Percentiles rank a stretch among this genome's conserved stretches.
phyloP scores from a whole-genome alignment of 2,329 filamentous ascomycete species.

The Aspergillus sp. region DNA sequence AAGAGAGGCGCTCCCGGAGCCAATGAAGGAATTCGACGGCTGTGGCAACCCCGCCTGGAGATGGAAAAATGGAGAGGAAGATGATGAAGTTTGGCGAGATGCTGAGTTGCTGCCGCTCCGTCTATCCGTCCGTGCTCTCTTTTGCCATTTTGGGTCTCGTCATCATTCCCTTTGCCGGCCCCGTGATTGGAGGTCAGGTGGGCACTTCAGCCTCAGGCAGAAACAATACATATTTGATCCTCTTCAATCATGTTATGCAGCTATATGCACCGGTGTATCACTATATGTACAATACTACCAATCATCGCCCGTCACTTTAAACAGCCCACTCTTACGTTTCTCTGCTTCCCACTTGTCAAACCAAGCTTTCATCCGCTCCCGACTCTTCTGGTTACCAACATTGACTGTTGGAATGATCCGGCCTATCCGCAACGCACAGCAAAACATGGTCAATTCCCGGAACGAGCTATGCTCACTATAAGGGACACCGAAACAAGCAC shows the following conservation, averaged over 20 bases:
- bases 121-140: neutral
- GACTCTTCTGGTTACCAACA: slow-evolving; percentile 62
- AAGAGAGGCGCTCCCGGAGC: neutral
- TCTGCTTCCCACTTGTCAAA: slow-evolving; percentile 64
- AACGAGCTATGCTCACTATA: slow-evolving; percentile 97
- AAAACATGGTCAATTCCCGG: slow-evolving; percentile 88
- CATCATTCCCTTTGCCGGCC: neutral
- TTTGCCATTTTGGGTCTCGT: too few relatives aligned
- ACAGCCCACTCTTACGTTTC: slow-evolving; percentile 63
- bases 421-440: slow-evolving; percentile 82
- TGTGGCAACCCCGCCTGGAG: neutral
- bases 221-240: too few relatives aligned
- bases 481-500: slow-evolving; percentile 88
- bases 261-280: neutral
- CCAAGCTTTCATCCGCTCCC: slow-evolving; percentile 67
- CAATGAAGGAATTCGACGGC: neutral
- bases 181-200: slow-evolving; percentile 3
- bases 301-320: slow-evolving; percentile 39
- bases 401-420: slow-evolving; percentile 94
- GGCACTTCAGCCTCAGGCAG: neutral
- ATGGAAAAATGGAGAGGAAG: neutral
- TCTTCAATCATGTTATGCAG: neutral
- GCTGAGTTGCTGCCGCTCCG: neutral
- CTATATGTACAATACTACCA: slow-evolving; percentile 5
- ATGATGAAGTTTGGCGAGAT: neutral